Base-by-base conservation (phyloP, 805 yeast species). In the Metschnikowia rubicola region DNA sequence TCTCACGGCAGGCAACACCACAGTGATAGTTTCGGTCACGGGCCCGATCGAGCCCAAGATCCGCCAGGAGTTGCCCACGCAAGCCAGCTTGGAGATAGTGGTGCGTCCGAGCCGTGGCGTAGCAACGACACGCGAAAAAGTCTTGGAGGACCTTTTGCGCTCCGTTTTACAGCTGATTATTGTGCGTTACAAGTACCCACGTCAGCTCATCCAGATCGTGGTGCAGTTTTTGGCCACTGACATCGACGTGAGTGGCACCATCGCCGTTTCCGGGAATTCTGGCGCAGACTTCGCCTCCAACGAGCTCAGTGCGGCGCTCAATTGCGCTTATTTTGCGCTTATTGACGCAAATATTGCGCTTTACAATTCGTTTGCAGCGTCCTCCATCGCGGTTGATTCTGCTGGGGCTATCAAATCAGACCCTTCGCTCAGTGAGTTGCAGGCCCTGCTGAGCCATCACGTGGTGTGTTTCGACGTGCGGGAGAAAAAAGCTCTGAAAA, bases 11-110 rank as follows among this genome's bases (percentile, higher is more conserved):
- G 80, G 77, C 2, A 63, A 64, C 13, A 79, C 86, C 1, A 78
- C 78, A 47, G 82, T 86, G 3, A 66, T 91, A 2, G 80, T 84
- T 37, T 82, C 96, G 0, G 91, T 92, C 1, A 78, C 91, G 1
- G 99, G 99, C 0, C 99, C 99, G 0, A 77, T 92, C 30, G 97
- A 92, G 59, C 83, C 88, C 10, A 85, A 84, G 62, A 66, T 80
- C 11, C 78, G 92, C 56, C 96, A 90, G 61, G 98, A 92, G 62
- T 65, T 83, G 31, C 96, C 97, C 10, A 83, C 86, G 12, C 71
- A 75, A 38, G 84, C 92, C 12, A 82, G 88, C 13, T 63, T 94
- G 13, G 97, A 90, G 63, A 77, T 94, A 8, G 78, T 81, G 17
- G 82, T 91, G 2, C 73, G 90, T 35, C 97, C 98, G 1, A 80